These are phyloP conservation scores for Eucalyptus fibrosa DNA, from an alignment of 345 rosid species.

Conservation along the genomic window DNA sequence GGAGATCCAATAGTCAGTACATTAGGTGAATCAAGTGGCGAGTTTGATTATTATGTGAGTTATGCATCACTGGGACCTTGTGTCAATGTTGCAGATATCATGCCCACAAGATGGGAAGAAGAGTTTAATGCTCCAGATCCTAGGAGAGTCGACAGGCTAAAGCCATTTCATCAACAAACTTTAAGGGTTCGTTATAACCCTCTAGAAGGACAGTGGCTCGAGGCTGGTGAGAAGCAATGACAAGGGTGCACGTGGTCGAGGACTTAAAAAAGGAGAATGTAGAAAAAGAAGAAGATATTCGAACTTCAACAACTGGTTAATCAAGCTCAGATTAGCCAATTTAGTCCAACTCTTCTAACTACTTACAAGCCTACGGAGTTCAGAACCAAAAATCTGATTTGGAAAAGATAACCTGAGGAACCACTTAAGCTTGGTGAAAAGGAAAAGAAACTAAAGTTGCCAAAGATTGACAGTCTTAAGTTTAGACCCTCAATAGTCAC, in stretches of 20 bases:
- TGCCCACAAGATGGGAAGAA: neutral
- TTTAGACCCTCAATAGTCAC: neutral
- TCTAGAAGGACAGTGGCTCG: neutral
- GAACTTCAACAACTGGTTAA: neutral
- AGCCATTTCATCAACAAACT: neutral
- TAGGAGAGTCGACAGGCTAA: neutral
- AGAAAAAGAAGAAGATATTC: too few relatives aligned
- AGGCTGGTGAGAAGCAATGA: neutral
- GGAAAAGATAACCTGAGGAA: too few relatives aligned
- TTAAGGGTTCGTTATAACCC: neutral
- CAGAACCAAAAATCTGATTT: too few relatives aligned
- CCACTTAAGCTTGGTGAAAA: too few relatives aligned
- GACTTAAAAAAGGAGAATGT: neutral
- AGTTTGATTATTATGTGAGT: neutral
- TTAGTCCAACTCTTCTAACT: neutral
- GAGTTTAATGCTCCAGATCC: neutral
- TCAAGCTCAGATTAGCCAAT: neutral
- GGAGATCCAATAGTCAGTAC: neutral
- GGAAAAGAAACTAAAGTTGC: too few relatives aligned
- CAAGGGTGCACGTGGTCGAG: neutral
- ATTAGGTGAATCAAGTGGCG: neutral
- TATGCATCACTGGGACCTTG: neutral
- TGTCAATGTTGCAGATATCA: neutral
- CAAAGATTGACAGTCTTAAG: neutral
- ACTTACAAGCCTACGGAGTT: neutral